Base-by-base conservation (phyloP, 441 rosid genomes). In the Gossypium davidsonii region DNA sequence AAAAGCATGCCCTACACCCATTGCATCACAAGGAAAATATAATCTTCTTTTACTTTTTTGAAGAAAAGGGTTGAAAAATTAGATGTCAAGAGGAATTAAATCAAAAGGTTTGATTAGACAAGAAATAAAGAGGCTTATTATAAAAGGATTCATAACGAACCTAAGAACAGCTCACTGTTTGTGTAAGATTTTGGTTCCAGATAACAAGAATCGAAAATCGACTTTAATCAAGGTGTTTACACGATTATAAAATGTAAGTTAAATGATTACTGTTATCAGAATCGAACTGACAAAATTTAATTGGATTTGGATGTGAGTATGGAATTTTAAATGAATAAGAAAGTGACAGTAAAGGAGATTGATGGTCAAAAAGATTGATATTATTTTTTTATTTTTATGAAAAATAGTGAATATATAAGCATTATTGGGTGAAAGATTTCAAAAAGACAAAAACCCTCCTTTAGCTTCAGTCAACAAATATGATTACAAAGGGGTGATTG, bases 281-380 rank as follows among this genome's bases (percentile, higher is more conserved):
- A 37, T 37, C 11, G 0, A 37, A 25, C 26, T 25, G 26, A 25
- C 26, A 25, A 25, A 25, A 37, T 37, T 37, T 37, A 1, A 37
- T 37, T 37, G 9, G 4, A 37, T 37, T 37, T 6, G 42, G 8
- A 6, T 37, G 42, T 37, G 42, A 6, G 9, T 37, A 37, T 37
- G 9, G 10, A 37, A 7, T 39, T 7, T 39, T 39, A 39, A 39
- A 39, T 39, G 44, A 39, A 8, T 2, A 39, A 39, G 11, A 39
- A 39, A 8, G 44, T 39, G 44, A 66, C 56, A 58, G 67, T 20
- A 42, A 34, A 69, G 52, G 72, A 15, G 80, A 81, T 80, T 78
- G 82, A 73, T 82, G 87, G 88, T 86, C 87, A 85, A 86, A 86
- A 85, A 84, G 82, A 52, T 70, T 2, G 72, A 70, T 70, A 72